Evolutionary conservation across 768 basidiomycete genomes (phyloP).

Genomic region (Naganishia friedmannii): DNA sequence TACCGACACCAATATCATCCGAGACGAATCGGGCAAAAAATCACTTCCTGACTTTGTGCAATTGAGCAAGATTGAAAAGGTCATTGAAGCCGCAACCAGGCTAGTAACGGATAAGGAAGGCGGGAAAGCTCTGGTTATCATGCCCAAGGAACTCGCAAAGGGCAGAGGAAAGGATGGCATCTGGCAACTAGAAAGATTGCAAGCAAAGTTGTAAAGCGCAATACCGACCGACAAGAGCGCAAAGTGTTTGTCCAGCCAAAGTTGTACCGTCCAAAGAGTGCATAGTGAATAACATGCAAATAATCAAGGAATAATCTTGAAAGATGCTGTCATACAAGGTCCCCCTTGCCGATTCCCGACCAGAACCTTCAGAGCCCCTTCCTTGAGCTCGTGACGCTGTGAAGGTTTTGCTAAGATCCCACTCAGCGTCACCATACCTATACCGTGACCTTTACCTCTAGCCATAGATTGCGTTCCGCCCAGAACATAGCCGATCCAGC

Average conservation of each 20-base stretch:
- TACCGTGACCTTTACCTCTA: slow-evolving; percentile 70
- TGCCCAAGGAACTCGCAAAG: slow-evolving; percentile 24
- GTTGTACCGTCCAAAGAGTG: slow-evolving; percentile 1
- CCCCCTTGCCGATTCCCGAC: slow-evolving; percentile 33
- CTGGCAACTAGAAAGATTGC: slow-evolving; percentile 17
- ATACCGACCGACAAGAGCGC: neutral
- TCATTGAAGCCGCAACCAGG: slow-evolving; percentile 28
- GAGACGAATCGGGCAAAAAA: slow-evolving; percentile 7
- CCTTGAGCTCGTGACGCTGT: slow-evolving; percentile 15
- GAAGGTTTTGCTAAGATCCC: neutral
- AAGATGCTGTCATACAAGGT: slow-evolving; percentile 26
- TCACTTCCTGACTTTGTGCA: slow-evolving; percentile 11
- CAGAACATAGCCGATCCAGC: slow-evolving; percentile 69
- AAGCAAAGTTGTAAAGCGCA: slow-evolving; percentile 25
- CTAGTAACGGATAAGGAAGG: slow-evolving; percentile 28
- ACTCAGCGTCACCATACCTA: slow-evolving; percentile 67
- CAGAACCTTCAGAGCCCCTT: slow-evolving; percentile 17
- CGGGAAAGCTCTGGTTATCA: slow-evolving; percentile 26
- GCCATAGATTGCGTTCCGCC: slow-evolving; percentile 78
- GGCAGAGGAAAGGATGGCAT: slow-evolving; percentile 26
- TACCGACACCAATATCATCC: slow-evolving; percentile 27
- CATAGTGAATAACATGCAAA: slow-evolving; percentile 7
- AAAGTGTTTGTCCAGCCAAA: neutral
- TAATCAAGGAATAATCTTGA: slow-evolving; percentile 25
- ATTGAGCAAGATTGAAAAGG: slow-evolving; percentile 29